These are phyloP conservation scores for Hirsutella thompsonii DNA, from an alignment of 2,329 filamentous ascomycete species.

Conservation along the genomic window DNA sequence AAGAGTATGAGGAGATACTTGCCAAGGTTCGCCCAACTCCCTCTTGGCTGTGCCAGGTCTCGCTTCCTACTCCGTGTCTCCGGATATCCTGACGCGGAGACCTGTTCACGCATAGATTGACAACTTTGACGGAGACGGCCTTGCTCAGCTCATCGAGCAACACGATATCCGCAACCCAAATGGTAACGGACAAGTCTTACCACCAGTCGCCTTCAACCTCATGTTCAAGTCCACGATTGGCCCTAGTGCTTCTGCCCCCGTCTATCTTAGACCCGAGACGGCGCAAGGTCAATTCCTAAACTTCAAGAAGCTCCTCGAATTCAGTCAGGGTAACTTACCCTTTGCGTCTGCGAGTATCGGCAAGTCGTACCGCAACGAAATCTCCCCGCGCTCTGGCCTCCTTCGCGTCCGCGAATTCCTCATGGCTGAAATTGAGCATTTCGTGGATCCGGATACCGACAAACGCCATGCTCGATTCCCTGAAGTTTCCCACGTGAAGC, in stretches of 20 bases:
- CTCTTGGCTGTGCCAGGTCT: neutral
- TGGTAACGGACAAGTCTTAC: conserved; percentile 62
- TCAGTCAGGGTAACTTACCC: conserved; percentile 89
- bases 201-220: conserved; percentile 88
- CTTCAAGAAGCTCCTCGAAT: conserved; percentile 91
- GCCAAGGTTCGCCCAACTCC: conserved; percentile 36
- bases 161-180: conserved; percentile 81
- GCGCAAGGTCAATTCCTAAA: conserved; percentile 97
- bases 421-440: conserved; percentile 99
- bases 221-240: conserved; percentile 98
- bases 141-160: conserved; percentile 80
- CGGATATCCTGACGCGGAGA: too few relatives aligned
- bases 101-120: too few relatives aligned
- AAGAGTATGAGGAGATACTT: conserved; percentile 84
- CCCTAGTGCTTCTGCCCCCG: conserved; percentile 73
- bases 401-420: conserved; percentile 92
- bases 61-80: too few relatives aligned
- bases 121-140: conserved; percentile 79
- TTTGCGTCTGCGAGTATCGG: conserved; percentile 96
- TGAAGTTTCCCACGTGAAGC: conserved; percentile 70
- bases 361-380: conserved; percentile 97
- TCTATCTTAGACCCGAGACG: conserved; percentile 85
- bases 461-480: conserved; percentile 89
- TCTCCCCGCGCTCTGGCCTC: conserved; percentile 83
- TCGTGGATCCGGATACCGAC: conserved; percentile 82